Evolutionary conservation across 192 early-diverging fungal genomes (phyloP).

Genomic region (Coemansia sp.): DNA sequence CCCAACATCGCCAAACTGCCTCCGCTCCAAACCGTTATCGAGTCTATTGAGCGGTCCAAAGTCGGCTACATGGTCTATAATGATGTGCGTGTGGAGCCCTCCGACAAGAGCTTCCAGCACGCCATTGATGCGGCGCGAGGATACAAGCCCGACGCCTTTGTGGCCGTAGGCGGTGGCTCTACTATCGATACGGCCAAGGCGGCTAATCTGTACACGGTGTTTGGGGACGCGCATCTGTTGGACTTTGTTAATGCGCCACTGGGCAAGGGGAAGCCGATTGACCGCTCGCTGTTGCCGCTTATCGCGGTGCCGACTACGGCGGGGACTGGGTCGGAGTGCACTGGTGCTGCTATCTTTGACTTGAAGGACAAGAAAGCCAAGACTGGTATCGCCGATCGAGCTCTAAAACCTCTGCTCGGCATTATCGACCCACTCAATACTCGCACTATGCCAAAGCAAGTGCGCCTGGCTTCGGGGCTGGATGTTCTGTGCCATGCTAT

Average conservation of each 20-base stretch:
- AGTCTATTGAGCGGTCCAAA: conserved; percentile 67
- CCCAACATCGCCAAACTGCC: conserved; percentile 69
- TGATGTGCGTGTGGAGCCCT: conserved; percentile 79
- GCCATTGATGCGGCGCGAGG: conserved; percentile 77
- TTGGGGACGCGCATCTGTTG: conserved; percentile 78
- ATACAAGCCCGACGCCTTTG: conserved; percentile 77
- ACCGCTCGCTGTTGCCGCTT: conserved; percentile 72
- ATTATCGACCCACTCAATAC: conserved; percentile 90
- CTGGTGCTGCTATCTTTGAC: conserved; percentile 93
- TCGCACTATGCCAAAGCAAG: conserved; percentile 78
- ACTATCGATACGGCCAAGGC: conserved; percentile 92
- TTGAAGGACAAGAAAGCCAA: conserved; percentile 78
- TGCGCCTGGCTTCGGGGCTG: conserved; percentile 80
- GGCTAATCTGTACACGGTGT: conserved; percentile 81
- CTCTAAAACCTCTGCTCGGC: conserved; percentile 79
- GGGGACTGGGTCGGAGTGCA: conserved; percentile 85
- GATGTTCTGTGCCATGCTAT: conserved; percentile 91
- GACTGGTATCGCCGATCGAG: conserved; percentile 86
- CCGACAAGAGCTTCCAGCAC: conserved; percentile 74
- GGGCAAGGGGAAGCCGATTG: conserved; percentile 76
- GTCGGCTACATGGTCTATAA: conserved; percentile 75
- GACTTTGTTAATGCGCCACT: conserved; percentile 94
- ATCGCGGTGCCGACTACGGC: conserved; percentile 71
- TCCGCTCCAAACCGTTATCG: conserved; percentile 70
- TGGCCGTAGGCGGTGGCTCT: conserved; percentile 89